Evolutionary conservation across 2,329 filamentous ascomycete species (phyloP).

Genomic region (Aureobasidium sp.): DNA sequence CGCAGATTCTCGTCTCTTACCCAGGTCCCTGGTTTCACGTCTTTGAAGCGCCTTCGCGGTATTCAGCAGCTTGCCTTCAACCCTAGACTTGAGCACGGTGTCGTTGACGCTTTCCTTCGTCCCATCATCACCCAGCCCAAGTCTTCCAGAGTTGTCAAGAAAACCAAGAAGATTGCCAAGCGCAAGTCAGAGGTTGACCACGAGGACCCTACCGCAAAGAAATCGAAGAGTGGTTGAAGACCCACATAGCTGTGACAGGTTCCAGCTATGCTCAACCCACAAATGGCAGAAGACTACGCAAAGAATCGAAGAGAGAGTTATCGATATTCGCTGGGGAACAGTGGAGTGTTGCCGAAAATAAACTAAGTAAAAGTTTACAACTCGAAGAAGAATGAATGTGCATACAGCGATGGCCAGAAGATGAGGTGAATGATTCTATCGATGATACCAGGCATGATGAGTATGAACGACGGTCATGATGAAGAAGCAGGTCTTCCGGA

Average conservation of each 20-base stretch:
- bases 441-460: background rate
- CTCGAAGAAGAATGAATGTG: background rate
- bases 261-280: background rate
- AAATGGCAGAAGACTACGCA: background rate
- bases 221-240: background rate
- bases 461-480: background rate
- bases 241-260: background rate
- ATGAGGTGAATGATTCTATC: background rate
- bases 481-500: background rate
- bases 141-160: background rate
- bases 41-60: slow-evolving; percentile 3
- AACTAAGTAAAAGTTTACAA: background rate
- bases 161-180: background rate
- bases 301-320: background rate
- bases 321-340: background rate
- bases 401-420: background rate
- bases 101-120: slow-evolving; percentile 4
- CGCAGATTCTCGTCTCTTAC: background rate
- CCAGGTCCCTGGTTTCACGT: background rate
- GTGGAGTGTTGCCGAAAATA: background rate
- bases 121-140: background rate
- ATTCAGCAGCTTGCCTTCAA: slow-evolving; percentile 3
- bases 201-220: background rate
- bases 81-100: background rate
- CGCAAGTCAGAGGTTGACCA: background rate